Conservation (phyloP, 1,284 basidiomycete genomes). For the Malassezia slooffiae region DNA sequence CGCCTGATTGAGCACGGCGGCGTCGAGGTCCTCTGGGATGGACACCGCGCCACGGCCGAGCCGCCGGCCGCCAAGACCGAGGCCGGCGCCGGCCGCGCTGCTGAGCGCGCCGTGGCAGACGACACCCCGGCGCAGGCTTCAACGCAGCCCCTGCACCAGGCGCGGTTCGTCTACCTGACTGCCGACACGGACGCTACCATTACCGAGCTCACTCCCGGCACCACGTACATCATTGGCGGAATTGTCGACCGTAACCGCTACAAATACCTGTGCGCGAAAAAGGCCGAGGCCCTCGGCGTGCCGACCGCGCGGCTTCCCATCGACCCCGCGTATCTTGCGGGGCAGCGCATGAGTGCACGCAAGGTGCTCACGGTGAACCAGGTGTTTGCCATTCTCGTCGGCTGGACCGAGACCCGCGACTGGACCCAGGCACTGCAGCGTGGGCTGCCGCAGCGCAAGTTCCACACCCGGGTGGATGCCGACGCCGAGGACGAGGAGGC, state of each 20-base stretch:
- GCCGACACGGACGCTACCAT: constrained; percentile 84
- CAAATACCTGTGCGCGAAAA: constrained; percentile 75
- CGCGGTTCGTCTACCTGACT: constrained; percentile 76
- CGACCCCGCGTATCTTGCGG: constrained; percentile 8
- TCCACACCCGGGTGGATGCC: constrained; percentile 38
- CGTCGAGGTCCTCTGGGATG: constrained; percentile 18
- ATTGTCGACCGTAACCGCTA: constrained; percentile 93
- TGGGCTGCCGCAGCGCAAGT: constrained; percentile 82
- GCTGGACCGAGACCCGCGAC: constrained; percentile 56
- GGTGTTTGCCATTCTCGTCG: constrained; percentile 76
- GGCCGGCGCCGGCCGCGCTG: constrained; percentile 1
- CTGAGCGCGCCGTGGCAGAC: background rate
- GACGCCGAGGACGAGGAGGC: background rate
- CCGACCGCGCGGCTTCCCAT: constrained; percentile 85
- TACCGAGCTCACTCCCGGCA: constrained; percentile 63
- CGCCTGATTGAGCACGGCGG: constrained; percentile 63
- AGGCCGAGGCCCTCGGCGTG: constrained; percentile 64
- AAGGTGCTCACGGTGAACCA: constrained; percentile 98
- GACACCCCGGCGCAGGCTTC: background rate
- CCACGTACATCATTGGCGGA: constrained; percentile 90
- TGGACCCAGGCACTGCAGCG: constrained; percentile 54
- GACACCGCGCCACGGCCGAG: background rate
- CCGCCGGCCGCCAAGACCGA: background rate
- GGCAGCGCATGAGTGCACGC: constrained; percentile 58
- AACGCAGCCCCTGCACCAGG: background rate